Evolutionary conservation across 345 rosid species (phyloP).

Genomic region (Salix udensis): DNA sequence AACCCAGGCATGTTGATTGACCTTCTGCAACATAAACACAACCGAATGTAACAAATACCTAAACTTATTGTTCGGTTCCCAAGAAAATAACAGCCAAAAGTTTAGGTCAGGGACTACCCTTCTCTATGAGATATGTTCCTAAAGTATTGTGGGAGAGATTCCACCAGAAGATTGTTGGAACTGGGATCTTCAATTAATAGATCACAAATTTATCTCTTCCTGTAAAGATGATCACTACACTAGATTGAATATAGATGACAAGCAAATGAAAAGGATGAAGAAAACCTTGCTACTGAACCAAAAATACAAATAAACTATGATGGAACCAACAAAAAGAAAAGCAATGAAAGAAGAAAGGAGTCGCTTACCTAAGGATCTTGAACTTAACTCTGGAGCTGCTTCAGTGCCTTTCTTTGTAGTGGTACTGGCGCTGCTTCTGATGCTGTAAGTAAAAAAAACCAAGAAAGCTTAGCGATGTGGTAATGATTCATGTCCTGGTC

Average conservation of each 20-base stretch:
- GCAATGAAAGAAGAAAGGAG: too few relatives aligned
- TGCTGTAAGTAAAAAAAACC: too few relatives aligned
- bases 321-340: too few relatives aligned
- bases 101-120: not conserved
- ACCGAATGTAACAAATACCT: not conserved
- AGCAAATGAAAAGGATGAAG: not conserved
- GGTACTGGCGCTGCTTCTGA: not conserved
- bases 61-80: not conserved
- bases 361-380: too few relatives aligned
- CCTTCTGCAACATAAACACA: conserved; percentile 6
- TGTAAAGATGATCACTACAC: not conserved
- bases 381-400: not conserved
- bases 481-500: too few relatives aligned
- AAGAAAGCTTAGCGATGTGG: too few relatives aligned
- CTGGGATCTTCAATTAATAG: not conserved
- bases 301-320: too few relatives aligned
- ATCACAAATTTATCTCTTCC: not conserved
- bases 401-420: too few relatives aligned
- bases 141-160: not conserved
- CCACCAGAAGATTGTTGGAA: not conserved
- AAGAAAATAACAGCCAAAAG: not conserved
- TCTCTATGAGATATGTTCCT: not conserved
- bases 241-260: not conserved
- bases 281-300: not conserved
- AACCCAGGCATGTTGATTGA: conserved; percentile 8